A percentile compares a stretch with the other conserved stretches of the same genome.
These are phyloP conservation scores for Nigrograna mackinnonii DNA, from an alignment of 2,329 filamentous ascomycete genomes.

Conservation along the genomic window DNA sequence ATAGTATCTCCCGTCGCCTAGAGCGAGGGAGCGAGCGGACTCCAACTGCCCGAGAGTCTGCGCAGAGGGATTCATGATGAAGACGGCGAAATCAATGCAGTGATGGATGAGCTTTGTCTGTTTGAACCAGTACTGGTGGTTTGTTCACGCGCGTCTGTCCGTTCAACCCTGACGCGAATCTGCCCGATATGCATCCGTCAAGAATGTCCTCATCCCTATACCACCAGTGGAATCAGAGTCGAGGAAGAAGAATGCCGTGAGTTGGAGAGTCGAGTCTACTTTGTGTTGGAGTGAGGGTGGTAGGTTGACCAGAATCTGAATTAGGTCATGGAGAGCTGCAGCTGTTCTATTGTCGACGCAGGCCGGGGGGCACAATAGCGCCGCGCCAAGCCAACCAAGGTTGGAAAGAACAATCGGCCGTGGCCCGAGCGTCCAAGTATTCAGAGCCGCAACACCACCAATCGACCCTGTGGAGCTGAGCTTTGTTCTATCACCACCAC, in stretches of 20 bases:
- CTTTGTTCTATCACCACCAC: neutral
- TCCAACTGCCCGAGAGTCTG: conserved; percentile 69
- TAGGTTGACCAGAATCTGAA: too few relatives aligned
- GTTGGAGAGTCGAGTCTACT: conserved; percentile 22
- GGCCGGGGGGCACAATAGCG: too few relatives aligned
- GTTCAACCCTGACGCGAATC: conserved; percentile 33
- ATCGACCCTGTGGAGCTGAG: neutral
- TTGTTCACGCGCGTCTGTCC: conserved; percentile 35
- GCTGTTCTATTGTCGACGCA: too few relatives aligned
- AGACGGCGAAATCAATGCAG: neutral
- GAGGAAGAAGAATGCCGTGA: conserved; percentile 16
- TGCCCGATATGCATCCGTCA: conserved; percentile 22
- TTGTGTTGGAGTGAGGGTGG: neutral
- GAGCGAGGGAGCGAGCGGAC: conserved; percentile 85
- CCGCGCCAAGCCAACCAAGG: too few relatives aligned
- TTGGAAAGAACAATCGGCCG: too few relatives aligned
- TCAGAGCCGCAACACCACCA: conserved; percentile 10
- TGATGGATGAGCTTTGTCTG: conserved; percentile 26
- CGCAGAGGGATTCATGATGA: too few relatives aligned
- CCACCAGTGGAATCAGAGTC: conserved; percentile 17
- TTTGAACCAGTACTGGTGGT: conserved; percentile 20
- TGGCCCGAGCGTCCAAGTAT: conserved; percentile 1
- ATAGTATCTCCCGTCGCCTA: conserved; percentile 86
- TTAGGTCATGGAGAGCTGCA: too few relatives aligned
- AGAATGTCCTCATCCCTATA: conserved; percentile 28